Evolutionary conservation across 495 filamentous ascomycete genomes (phyloP).

Genomic region (Aspergillus sclerotiicarbonarius): DNA sequence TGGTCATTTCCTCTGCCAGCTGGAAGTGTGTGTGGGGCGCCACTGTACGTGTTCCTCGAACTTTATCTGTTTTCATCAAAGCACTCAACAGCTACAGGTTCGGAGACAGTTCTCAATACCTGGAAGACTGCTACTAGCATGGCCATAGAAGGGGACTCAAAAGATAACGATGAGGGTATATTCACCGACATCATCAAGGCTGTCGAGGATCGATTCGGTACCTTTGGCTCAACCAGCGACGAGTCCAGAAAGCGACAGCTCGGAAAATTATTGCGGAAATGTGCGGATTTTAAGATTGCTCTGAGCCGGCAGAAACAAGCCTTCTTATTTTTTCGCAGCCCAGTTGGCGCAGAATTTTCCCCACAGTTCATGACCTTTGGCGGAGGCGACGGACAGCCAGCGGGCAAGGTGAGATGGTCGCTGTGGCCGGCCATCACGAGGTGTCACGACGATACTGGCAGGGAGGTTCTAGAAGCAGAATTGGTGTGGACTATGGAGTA

Average conservation of each 20-base stretch:
- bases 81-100: not conserved
- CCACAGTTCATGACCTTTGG: slow-evolving; percentile 2
- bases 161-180: not conserved
- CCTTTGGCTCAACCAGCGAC: not conserved
- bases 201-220: not conserved
- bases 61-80: not conserved
- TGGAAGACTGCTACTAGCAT: slow-evolving; percentile 4
- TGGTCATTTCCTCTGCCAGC: not conserved
- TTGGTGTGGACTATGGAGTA: slow-evolving; percentile 4
- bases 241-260: not conserved
- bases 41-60: not conserved
- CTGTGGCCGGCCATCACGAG: slow-evolving; percentile 6
- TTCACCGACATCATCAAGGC: not conserved
- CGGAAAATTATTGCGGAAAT: not conserved
- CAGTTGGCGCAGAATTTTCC: not conserved
- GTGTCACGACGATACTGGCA: not conserved
- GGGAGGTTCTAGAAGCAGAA: not conserved
- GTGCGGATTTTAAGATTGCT: not conserved
- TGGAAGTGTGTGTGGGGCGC: not conserved
- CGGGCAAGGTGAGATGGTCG: slow-evolving; percentile 2
- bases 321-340: not conserved
- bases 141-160: not conserved
- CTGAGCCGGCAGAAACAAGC: not conserved
- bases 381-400: slow-evolving; percentile 2
- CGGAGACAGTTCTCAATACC: not conserved